phyloP scores from a whole-genome alignment of 208 protist genomes.

The Herpetomonas tarakana region DNA sequence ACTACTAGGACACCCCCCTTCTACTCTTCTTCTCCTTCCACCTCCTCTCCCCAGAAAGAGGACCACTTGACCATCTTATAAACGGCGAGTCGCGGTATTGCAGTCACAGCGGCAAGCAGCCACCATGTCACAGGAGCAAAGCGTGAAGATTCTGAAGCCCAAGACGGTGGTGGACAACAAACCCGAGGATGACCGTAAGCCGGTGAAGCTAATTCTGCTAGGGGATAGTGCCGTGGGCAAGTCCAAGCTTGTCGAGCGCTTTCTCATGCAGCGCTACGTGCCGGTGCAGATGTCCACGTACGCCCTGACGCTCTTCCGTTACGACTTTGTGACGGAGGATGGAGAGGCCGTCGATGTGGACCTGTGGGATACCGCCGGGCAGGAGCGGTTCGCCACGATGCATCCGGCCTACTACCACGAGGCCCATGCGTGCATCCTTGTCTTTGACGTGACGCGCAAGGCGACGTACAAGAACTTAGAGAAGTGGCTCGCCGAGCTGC shows the following conservation, averaged over 20 bases:
- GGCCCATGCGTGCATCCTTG: constrained; percentile 91
- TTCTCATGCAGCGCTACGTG: constrained; percentile 93
- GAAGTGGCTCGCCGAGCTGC: constrained; percentile 93
- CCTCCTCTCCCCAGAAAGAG: no score
- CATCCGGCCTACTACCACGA: constrained; percentile 95
- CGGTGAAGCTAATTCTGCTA: constrained; percentile 93
- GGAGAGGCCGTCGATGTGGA: constrained; percentile 81
- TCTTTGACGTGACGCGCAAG: constrained; percentile 95
- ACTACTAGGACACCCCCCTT: no score
- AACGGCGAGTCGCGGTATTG: no score
- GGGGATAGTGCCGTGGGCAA: constrained; percentile 96
- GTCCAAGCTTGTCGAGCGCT: constrained; percentile 94
- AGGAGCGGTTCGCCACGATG: constrained; percentile 92
- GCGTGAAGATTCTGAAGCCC: constrained; percentile 42
- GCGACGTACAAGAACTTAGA: constrained; percentile 96
- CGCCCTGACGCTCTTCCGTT: constrained; percentile 91
- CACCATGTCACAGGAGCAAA: neutral
- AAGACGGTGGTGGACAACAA: constrained; percentile 79
- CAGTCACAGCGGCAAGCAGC: no score
- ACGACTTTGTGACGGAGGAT: constrained; percentile 79
- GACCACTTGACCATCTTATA: no score
- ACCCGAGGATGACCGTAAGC: constrained; percentile 65
- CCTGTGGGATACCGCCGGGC: constrained; percentile 93
- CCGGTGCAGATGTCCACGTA: constrained; percentile 93
- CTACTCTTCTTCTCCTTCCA: no score